These are phyloP conservation scores for Rostrohypoxylon terebratum DNA, from an alignment of 495 filamentous ascomycete species.

Conservation along the genomic window DNA sequence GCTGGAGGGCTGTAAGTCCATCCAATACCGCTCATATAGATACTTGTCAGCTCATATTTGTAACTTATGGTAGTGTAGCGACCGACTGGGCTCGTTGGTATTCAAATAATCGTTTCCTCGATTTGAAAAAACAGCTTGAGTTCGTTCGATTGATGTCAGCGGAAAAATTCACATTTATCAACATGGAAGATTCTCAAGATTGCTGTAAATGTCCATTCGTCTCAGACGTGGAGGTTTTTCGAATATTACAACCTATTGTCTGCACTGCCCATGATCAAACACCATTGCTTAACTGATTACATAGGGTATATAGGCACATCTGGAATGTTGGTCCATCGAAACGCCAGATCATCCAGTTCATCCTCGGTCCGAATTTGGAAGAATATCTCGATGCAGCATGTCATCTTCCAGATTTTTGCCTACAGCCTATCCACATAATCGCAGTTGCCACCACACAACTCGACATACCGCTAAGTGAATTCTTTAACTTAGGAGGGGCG, in stretches of 20 bases:
- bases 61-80: neutral
- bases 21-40: neutral
- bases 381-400: neutral
- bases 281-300: neutral
- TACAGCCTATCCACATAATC: neutral
- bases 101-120: neutral
- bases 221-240: neutral
- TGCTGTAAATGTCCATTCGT: neutral
- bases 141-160: neutral
- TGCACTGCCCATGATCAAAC: neutral
- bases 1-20: neutral
- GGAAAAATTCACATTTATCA: neutral
- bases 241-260: neutral
- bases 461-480: neutral
- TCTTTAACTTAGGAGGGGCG: neutral
- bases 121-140: neutral
- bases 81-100: neutral
- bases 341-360: neutral
- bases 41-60: neutral
- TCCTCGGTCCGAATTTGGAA: neutral
- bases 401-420: neutral
- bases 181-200: neutral
- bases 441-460: neutral
- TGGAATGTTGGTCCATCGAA: neutral
- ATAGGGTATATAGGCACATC: neutral